Evolutionary conservation across 2,329 filamentous ascomycete species (phyloP).

Genomic region (Aureobasidium sp.): DNA sequence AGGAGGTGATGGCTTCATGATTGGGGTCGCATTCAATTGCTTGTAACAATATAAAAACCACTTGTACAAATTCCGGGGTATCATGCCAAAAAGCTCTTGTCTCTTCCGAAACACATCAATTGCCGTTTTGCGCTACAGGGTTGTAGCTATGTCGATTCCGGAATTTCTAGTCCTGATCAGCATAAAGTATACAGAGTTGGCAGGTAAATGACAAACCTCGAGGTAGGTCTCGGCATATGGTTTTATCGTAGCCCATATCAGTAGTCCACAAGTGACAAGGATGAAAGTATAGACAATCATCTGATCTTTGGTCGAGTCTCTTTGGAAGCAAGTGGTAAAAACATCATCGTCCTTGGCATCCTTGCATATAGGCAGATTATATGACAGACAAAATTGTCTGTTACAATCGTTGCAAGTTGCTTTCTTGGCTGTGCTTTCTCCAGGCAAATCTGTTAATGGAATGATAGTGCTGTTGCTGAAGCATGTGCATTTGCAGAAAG

Average conservation of each 20-base stretch:
- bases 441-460: slow-evolving; percentile 45
- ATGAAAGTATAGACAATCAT: slow-evolving; percentile 61
- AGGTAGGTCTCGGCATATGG: slow-evolving; percentile 53
- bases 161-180: slow-evolving; percentile 30
- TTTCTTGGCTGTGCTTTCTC: slow-evolving; percentile 25
- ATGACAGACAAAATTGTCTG: slow-evolving; percentile 58
- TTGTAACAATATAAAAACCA: slow-evolving; percentile 16
- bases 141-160: slow-evolving; percentile 46
- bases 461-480: slow-evolving; percentile 62
- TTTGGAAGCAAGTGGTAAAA: slow-evolving; percentile 59
- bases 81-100: not conserved
- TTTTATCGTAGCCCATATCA: slow-evolving; percentile 53
- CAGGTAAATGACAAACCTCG: slow-evolving; percentile 36
- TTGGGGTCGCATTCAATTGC: not conserved
- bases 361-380: slow-evolving; percentile 56
- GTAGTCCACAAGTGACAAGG: slow-evolving; percentile 52
- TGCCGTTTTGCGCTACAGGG: slow-evolving; percentile 31
- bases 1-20: slow-evolving; percentile 27
- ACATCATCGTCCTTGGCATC: slow-evolving; percentile 58
- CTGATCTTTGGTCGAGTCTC: slow-evolving; percentile 61
- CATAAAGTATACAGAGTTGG: slow-evolving; percentile 13
- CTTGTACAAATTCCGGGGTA: slow-evolving; percentile 15
- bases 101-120: slow-evolving; percentile 1
- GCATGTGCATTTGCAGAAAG: slow-evolving; percentile 67
- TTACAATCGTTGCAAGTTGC: slow-evolving; percentile 59